Evolutionary conservation across 2,329 filamentous ascomycete genomes (phyloP), one percentile per base, ranked within the genome.

Genomic region (Diaporthe capsici): DNA sequence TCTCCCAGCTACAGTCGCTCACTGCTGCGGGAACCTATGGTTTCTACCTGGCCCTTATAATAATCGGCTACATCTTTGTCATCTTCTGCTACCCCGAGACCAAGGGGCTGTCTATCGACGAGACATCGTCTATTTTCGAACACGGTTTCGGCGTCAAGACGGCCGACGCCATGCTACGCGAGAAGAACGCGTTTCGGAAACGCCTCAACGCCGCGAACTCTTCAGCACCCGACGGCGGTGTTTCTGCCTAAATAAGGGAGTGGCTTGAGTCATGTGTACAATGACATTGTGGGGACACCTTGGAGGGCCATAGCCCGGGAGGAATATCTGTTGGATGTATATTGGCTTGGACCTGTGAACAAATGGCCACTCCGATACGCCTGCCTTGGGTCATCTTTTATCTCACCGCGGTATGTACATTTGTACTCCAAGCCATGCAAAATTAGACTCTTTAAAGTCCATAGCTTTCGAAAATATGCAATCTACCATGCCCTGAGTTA

Each of bases 31-130:
- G 87, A 1, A 84, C 86, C 0, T 88, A 88, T 74, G 86, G 86
- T 2, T 88, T 88, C 79, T 88, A 88, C 75, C 84, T 86, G 0
- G 85, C 81, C 0, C 85, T 88, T 37, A 87, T 86, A 77, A 84
- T 86, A 73, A 76, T 87, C 34, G 86, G 87, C 12, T 88, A 84
- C 80, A 63, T 88, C 4, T 84, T 85, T 65, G 82, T 88, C 22
- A 82, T 85, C 57, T 85, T 87, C 80, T 87, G 81, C 75, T 89
- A 87, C 76, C 87, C 87, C 6, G 86, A 89, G 76, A 86, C 87
- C 7, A 86, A 87, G 73, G 87, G 87, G 8, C 85, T 89, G 83
- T 85, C 87, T 25, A 80, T 89, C 8, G 88, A 90, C 78, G 85
- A 86, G 44, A 84, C 88, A 51, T 80, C 86, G 25, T 84, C 86